phyloP scores from a whole-genome alignment of 2,329 filamentous ascomycete genomes.

The Acephala macrosclerotiorum region DNA sequence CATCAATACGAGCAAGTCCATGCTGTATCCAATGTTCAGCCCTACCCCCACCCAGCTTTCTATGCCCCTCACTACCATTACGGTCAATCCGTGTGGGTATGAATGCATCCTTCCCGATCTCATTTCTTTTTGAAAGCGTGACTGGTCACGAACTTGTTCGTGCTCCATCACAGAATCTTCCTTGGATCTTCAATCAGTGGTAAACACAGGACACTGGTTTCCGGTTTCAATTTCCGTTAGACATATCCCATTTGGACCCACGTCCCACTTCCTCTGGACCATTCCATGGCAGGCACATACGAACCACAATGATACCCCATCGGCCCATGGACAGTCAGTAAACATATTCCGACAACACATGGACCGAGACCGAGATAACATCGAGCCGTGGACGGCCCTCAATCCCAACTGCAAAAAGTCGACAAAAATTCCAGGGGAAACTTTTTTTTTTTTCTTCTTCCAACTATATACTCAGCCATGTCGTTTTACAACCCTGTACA shows the following conservation, averaged over 20 bases:
- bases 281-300: constrained; percentile 14
- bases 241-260: constrained; percentile 21
- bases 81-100: constrained; percentile 10
- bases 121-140: constrained; percentile 23
- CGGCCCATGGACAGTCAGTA: constrained; percentile 10
- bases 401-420: constrained; percentile 16
- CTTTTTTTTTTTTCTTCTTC: background rate
- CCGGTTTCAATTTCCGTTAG: constrained; percentile 7
- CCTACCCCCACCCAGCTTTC: constrained; percentile 28
- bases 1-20: constrained; percentile 32
- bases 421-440: constrained; percentile 18
- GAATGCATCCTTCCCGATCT: constrained; percentile 1
- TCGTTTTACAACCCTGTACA: constrained; percentile 36
- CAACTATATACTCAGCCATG: constrained; percentile 22
- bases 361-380: background rate
- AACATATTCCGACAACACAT: constrained; percentile 11
- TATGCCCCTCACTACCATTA: constrained; percentile 30
- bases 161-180: constrained; percentile 17
- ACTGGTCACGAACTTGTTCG: constrained; percentile 27
- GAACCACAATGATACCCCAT: constrained; percentile 14
- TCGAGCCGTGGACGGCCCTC: constrained; percentile 20
- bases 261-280: background rate
- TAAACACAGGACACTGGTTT: constrained; percentile 33
- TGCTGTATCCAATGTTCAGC: constrained; percentile 26
- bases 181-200: constrained; percentile 29